Percentiles rank a stretch among this genome's conserved stretches.
These are phyloP conservation scores for Coniella vitis DNA, from an alignment of 2,329 filamentous ascomycete species.

Conservation along the genomic window DNA sequence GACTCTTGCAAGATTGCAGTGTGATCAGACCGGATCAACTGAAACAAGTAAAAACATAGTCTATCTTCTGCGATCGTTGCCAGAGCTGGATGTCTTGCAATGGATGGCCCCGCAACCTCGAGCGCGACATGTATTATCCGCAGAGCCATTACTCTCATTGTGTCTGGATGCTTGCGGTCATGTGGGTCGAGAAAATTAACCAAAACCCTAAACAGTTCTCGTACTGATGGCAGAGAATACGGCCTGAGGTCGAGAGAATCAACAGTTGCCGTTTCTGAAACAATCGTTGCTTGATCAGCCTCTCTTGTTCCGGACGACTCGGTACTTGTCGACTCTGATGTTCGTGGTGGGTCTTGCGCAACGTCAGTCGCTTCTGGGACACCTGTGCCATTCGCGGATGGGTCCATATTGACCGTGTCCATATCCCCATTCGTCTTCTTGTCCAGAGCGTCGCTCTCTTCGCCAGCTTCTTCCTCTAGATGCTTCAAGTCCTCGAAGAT, in stretches of 20 bases:
- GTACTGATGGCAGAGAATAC: constrained; percentile 88
- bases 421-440: constrained; percentile 61
- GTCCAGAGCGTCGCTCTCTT: constrained; percentile 59
- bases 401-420: constrained; percentile 78
- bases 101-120: constrained; percentile 91
- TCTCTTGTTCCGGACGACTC: constrained; percentile 22
- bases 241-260: constrained; percentile 63
- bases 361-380: constrained; percentile 19
- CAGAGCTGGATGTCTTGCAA: constrained; percentile 83
- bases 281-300: constrained; percentile 12
- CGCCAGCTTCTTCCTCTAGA: constrained; percentile 68
- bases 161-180: constrained; percentile 85
- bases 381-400: constrained; percentile 55
- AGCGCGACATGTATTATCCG: constrained; percentile 95
- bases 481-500: constrained; percentile 92
- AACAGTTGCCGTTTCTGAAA: constrained; percentile 16
- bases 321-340: constrained; percentile 34
- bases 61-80: constrained; percentile 87
- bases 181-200: constrained; percentile 92
- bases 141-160: constrained; percentile 94
- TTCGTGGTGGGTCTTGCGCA: constrained; percentile 21
- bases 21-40: constrained; percentile 91
- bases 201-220: constrained; percentile 87
- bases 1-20: constrained; percentile 93
- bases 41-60: constrained; percentile 89